These are phyloP conservation scores for Allium sativum DNA, from an alignment of 106 monocot genomes.

Conservation along the genomic window DNA sequence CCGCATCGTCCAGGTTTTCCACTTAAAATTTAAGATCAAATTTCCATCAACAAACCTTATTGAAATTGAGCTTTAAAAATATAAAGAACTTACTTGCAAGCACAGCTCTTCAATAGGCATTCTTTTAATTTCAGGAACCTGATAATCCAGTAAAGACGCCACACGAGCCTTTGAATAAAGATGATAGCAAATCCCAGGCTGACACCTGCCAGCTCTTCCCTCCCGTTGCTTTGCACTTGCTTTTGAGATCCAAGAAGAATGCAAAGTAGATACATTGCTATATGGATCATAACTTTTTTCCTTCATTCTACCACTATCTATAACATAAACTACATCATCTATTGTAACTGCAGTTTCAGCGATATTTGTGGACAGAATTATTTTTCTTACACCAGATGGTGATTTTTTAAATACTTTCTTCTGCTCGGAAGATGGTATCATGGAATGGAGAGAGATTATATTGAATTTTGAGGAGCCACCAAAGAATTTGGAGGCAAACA, in stretches of 20 bases:
- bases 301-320: conserved; percentile 94
- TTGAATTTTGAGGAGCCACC: conserved; percentile 50
- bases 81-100: conserved; percentile 45
- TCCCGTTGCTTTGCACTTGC: conserved; percentile 89
- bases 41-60: too few relatives aligned
- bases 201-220: conserved; percentile 97
- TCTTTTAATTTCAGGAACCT: conserved; percentile 92
- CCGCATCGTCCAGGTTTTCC: too few relatives aligned
- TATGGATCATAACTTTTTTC: conserved; percentile 99
- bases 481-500: conserved; percentile 59
- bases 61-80: too few relatives aligned
- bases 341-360: conserved; percentile 97
- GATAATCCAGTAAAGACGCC: conserved; percentile 58
- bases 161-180: conserved; percentile 67
- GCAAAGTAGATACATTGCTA: conserved; percentile 89
- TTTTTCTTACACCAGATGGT: conserved; percentile 64
- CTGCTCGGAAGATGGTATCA: conserved; percentile 89
- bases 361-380: conserved; percentile 95
- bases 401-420: conserved; percentile 83
- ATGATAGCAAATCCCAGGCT: conserved; percentile 94
- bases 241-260: conserved; percentile 96
- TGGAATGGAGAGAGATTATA: conserved; percentile 76
- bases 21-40: too few relatives aligned
- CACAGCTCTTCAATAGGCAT: conserved; percentile 99
- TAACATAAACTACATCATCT: conserved; percentile 94